Conservation (phyloP, 192 early-diverging fungal species). For the Backusella tarrabulga region DNA sequence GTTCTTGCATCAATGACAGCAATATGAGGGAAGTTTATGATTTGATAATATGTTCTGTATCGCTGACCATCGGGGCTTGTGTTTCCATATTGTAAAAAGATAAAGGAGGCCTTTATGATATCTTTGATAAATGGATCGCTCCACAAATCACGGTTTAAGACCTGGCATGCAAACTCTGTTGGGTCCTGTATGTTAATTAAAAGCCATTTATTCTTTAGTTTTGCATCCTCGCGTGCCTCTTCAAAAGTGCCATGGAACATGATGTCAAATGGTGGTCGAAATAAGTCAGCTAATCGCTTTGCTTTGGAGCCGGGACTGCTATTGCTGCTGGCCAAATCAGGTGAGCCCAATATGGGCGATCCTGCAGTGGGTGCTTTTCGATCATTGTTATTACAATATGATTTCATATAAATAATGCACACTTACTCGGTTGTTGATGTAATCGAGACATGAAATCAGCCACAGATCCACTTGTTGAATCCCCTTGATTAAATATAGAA, state of each 20-base stretch:
- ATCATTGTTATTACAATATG: not conserved
- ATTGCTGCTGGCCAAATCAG: not conserved
- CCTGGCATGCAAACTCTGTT: conserved; percentile 83
- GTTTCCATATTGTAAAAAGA: conserved; percentile 76
- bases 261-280: conserved; percentile 84
- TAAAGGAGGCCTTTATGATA: conserved; percentile 73
- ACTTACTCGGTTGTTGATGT: conserved; percentile 1
- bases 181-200: conserved; percentile 85
- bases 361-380: not conserved
- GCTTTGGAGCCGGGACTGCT: conserved; percentile 29
- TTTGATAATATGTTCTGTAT: conserved; percentile 73
- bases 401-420: not conserved
- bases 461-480: conserved; percentile 46
- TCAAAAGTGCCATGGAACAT: conserved; percentile 79
- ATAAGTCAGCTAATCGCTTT: conserved; percentile 74
- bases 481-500: conserved; percentile 41
- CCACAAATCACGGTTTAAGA: conserved; percentile 95
- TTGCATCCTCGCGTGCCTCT: conserved; percentile 52
- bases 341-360: not conserved
- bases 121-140: conserved; percentile 75
- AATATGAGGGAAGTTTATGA: conserved; percentile 75
- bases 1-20: conserved; percentile 89
- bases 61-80: conserved; percentile 69
- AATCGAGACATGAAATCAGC: conserved; percentile 53
- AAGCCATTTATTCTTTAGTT: conserved; percentile 71